Percentiles rank a stretch among this genome's conserved stretches.
Conservation (phyloP, 352 stramenopile genomes). For the Phytopythium aichiense region DNA sequence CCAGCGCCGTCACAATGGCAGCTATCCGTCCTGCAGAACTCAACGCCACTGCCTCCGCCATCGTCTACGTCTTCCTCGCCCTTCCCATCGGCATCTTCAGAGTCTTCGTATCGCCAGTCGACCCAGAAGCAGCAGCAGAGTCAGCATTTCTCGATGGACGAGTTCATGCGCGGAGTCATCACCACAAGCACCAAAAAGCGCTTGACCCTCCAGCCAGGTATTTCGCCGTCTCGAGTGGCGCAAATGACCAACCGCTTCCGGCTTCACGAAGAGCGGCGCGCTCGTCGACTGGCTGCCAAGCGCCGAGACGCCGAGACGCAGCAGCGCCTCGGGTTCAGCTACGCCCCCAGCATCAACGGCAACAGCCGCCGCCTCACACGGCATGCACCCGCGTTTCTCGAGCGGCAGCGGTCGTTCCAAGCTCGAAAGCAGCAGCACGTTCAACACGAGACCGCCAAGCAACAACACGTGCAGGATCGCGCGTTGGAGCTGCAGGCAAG, state of each 20-base stretch:
- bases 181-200: conserved; percentile 4
- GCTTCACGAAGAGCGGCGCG: conserved; percentile 32
- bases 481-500: conserved; percentile 27
- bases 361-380: conserved; percentile 34
- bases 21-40: background rate
- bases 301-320: conserved; percentile 30
- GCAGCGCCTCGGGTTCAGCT: conserved; percentile 20
- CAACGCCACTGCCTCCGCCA: conserved; percentile 6
- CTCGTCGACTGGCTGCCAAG: conserved; percentile 21
- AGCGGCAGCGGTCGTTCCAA: conserved; percentile 25
- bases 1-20: conserved; percentile 14
- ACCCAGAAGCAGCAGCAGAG: conserved; percentile 9
- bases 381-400: conserved; percentile 33
- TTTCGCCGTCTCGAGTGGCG: conserved; percentile 24
- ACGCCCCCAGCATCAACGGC: conserved; percentile 29
- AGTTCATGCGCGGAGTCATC: conserved; percentile 11
- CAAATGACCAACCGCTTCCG: conserved; percentile 39
- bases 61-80: conserved; percentile 13
- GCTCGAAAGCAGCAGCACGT: conserved; percentile 27
- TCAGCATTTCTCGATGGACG: conserved; percentile 10
- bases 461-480: conserved; percentile 14
- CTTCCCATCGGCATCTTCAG: conserved; percentile 1
- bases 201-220: conserved; percentile 9
- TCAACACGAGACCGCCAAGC: conserved; percentile 19
- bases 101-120: conserved; percentile 4